Percentiles rank a stretch among this genome's conserved stretches.
Evolutionary conservation across 2,329 filamentous ascomycete species (phyloP).

Genomic region (Fusarium goolgardi): DNA sequence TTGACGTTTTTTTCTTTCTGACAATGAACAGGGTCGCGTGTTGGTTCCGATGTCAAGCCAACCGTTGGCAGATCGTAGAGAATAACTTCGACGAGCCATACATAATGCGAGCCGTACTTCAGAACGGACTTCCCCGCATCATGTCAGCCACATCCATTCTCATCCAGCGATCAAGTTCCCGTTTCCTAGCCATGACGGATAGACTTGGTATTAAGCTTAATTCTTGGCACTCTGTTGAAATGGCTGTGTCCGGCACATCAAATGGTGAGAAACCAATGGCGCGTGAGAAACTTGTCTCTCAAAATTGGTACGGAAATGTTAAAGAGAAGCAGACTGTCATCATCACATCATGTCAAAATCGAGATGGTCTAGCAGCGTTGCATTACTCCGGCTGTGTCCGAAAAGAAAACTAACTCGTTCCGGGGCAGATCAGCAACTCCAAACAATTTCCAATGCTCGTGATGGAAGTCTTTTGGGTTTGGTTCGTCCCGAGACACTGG

Average conservation of each 20-base stretch:
- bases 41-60: background rate
- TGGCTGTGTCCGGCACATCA: background rate
- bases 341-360: background rate
- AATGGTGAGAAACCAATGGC: background rate
- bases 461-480: background rate
- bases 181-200: background rate
- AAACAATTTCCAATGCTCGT: background rate
- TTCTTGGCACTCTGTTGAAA: background rate
- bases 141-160: background rate
- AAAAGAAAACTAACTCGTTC: background rate
- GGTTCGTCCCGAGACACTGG: conserved; percentile 5
- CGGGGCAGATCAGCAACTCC: background rate
- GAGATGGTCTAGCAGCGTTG: background rate
- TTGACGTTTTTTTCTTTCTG: background rate
- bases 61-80: background rate
- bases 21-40: background rate
- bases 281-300: background rate
- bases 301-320: background rate
- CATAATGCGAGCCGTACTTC: background rate
- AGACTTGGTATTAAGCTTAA: background rate
- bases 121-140: background rate
- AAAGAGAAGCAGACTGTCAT: background rate
- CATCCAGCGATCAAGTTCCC: background rate
- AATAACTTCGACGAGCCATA: background rate
- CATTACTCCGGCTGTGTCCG: background rate